phyloP scores from a whole-genome alignment of 2,329 filamentous ascomycete species.

The Verticillium zaregamsianum region DNA sequence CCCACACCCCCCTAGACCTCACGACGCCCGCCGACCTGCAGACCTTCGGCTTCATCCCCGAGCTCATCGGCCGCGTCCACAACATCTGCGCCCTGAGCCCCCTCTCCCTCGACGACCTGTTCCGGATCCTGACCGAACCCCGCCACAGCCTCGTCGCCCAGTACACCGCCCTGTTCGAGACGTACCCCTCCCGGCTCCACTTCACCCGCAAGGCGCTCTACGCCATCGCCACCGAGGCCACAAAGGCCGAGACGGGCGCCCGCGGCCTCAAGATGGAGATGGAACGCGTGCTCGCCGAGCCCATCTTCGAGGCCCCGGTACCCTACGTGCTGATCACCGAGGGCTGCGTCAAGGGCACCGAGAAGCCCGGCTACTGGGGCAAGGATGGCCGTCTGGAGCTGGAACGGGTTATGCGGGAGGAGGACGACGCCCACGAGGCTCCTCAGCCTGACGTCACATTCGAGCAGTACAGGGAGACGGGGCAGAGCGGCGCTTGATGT shows the following conservation, averaged over 20 bases:
- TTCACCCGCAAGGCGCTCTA: conserved; percentile 81
- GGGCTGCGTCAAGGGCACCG: conserved; percentile 58
- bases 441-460: conserved; percentile 21
- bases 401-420: conserved; percentile 63
- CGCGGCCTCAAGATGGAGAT: conserved; percentile 76
- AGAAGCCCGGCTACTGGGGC: conserved; percentile 59
- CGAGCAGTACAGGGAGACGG: conserved; percentile 41
- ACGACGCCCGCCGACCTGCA: conserved; percentile 74
- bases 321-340: conserved; percentile 73
- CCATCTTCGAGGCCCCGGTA: conserved; percentile 77
- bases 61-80: conserved; percentile 92
- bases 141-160: conserved; percentile 84
- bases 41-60: conserved; percentile 85
- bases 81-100: conserved; percentile 83
- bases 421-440: conserved; percentile 36
- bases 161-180: conserved; percentile 82
- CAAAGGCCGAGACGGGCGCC: conserved; percentile 66
- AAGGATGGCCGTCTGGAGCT: conserved; percentile 68
- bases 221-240: conserved; percentile 69
- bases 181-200: conserved; percentile 71
- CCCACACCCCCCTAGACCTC: conserved; percentile 62
- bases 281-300: conserved; percentile 72
- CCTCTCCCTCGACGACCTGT: conserved; percentile 62
- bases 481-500: conserved; percentile 40
- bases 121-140: conserved; percentile 88